Conservation (phyloP, 148 eudicot species). For the Salicornia ramosissima region DNA sequence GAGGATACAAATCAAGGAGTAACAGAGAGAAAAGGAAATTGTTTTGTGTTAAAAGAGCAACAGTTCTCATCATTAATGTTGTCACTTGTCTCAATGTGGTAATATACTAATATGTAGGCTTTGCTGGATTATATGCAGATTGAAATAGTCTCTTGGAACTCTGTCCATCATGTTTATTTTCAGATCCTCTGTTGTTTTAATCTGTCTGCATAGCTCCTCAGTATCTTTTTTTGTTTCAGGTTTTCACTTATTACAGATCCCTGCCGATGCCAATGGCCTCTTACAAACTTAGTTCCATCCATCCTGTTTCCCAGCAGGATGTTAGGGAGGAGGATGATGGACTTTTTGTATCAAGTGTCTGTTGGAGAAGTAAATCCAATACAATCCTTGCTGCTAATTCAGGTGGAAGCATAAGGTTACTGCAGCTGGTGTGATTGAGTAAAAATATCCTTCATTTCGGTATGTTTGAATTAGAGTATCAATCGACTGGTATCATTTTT, state of each 20-base stretch:
- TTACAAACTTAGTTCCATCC: constrained; percentile 41
- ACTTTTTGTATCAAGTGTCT: constrained; percentile 60
- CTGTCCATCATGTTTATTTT: neutral
- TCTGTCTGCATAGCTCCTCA: neutral
- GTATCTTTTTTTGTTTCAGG: constrained; percentile 32
- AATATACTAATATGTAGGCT: too few species aligned
- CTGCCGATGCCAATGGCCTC: constrained; percentile 58
- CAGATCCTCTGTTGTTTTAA: neutral
- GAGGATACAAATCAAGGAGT: too few species aligned
- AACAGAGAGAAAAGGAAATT: too few species aligned
- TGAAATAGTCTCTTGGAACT: neutral
- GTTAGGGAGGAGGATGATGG: constrained; percentile 39
- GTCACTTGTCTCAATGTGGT: too few species aligned
- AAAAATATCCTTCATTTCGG: neutral
- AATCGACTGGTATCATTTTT: too few species aligned
- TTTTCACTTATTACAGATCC: constrained; percentile 43
- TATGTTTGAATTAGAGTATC: too few species aligned
- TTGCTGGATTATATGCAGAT: too few species aligned
- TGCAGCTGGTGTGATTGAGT: constrained; percentile 34
- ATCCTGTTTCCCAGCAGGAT: constrained; percentile 38
- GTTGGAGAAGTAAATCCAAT: constrained; percentile 51
- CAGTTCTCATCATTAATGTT: too few species aligned
- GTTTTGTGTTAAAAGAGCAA: too few species aligned
- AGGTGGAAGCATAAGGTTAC: constrained; percentile 41
- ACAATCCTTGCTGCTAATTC: constrained; percentile 61